These are phyloP conservation scores for Nissolia schottii DNA, from an alignment of 306 rosid genomes.

Conservation along the genomic window DNA sequence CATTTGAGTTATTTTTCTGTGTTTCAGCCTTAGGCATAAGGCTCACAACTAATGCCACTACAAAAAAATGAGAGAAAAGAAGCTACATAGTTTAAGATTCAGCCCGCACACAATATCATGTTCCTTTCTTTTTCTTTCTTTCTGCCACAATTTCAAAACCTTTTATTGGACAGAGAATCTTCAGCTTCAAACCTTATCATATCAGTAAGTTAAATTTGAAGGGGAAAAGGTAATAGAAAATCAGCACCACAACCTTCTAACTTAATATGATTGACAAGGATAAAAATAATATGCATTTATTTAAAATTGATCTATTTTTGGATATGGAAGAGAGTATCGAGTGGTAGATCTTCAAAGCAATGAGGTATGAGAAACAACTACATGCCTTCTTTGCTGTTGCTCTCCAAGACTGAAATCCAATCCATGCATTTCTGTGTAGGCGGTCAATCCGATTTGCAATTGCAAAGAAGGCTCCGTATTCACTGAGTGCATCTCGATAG, in stretches of 20 bases:
- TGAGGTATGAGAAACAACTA: neutral
- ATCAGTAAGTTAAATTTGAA: neutral
- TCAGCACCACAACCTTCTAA: slow-evolving; percentile 10
- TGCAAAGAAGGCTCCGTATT: slow-evolving; percentile 85
- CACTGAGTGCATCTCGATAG: slow-evolving; percentile 83
- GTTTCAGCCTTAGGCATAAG: neutral
- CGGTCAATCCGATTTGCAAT: slow-evolving; percentile 85
- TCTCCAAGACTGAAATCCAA: slow-evolving; percentile 99
- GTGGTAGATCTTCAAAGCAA: neutral
- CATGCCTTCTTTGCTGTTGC: slow-evolving; percentile 88
- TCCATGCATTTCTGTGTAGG: slow-evolving; percentile 95
- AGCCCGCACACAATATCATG: neutral
- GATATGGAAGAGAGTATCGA: neutral
- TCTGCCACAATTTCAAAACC: neutral
- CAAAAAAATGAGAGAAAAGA: neutral
- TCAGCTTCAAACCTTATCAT: neutral
- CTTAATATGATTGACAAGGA: neutral
- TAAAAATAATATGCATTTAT: neutral
- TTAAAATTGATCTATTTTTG: neutral
- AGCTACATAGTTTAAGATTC: neutral
- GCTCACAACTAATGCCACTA: neutral
- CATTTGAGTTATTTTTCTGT: neutral
- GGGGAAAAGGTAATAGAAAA: neutral
- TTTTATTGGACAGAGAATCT: neutral
- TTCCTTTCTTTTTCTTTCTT: neutral